Evolutionary conservation across 441 rosid species (phyloP).

Genomic region (Iberis amara): DNA sequence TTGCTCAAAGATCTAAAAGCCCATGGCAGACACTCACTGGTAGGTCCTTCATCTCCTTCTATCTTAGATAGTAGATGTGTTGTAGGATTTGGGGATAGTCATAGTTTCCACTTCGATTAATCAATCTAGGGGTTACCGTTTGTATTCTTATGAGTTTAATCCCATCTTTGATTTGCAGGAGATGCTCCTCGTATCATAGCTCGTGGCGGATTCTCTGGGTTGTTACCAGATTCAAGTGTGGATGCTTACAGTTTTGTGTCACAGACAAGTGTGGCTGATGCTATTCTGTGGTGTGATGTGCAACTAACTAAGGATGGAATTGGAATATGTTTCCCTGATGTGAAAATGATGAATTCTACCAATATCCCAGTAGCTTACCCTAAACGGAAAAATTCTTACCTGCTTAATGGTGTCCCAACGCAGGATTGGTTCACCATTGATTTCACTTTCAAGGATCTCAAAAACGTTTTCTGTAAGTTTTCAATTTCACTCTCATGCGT

Average conservation of each 20-base stretch:
- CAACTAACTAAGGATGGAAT: constrained; percentile 68
- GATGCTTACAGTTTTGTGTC: constrained; percentile 47
- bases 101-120: background rate
- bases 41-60: constrained; percentile 20
- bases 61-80: background rate
- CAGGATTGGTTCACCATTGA: constrained; percentile 70
- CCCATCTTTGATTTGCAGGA: constrained; percentile 40
- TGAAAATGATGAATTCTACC: constrained; percentile 50
- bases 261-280: constrained; percentile 31
- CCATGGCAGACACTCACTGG: constrained; percentile 64
- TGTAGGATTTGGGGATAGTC: background rate
- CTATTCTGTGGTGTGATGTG: constrained; percentile 71
- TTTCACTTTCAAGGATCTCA: constrained; percentile 42
- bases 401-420: constrained; percentile 46
- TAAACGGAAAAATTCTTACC: constrained; percentile 31
- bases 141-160: too few species aligned
- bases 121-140: background rate
- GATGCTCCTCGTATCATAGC: constrained; percentile 58
- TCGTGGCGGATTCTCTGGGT: constrained; percentile 84
- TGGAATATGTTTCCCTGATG: constrained; percentile 72
- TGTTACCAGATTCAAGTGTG: constrained; percentile 57
- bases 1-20: constrained; percentile 57
- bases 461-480: constrained; percentile 47
- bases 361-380: constrained; percentile 10
- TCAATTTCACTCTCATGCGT: background rate